Base-by-base conservation (phyloP, 2,329 filamentous ascomycete genomes). In the Gyromitra esculenta region DNA sequence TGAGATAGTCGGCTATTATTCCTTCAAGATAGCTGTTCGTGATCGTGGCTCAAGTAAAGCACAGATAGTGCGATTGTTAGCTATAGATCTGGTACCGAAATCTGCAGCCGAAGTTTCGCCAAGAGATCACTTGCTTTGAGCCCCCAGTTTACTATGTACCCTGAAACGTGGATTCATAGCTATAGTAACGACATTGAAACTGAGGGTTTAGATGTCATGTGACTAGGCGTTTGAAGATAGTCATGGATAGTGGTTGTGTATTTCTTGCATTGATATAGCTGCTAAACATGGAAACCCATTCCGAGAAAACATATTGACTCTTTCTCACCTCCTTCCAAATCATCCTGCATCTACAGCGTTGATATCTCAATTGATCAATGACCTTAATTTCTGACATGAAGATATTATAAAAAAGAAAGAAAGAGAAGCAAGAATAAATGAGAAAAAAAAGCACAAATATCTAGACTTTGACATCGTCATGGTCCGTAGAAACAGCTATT, bases 401-500 rank as follows among this genome's bases (percentile, higher is more conserved):
- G 7, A 15, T 15, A 9, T 1, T 11, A 13, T 45, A 5, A n/a
- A 52, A 52, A 7, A n/a, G 25, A 13, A 52, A 21, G n/a, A 52
- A 52, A 21, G 13, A 5, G 18, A 7, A 15, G n/a, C 48, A 45
- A 45, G 41, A 45, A 52, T 8, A 52, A 21, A 52, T 8, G 15
- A 25, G 13, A 59, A 45, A 25, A 25, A 56, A 65, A 45, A 41
- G 9, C 18, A 57, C 3, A 41, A 21, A 35, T 48, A 43, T 50
- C 37, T 45, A 63, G 9, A 39, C 25, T 59, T 54, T 67, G n/a
- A 71, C 43, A 59, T 76, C 77, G 9, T 77, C 77, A 57, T 60
- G 80, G 37, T 85, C 82, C 8, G 85, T 86, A 18, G 83, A 83
- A 6, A 71, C 79, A n/a, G 83, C 82, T 25, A 86, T 79, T 2